These are phyloP conservation scores for Quercus bicolor DNA, from an alignment of 306 rosid genomes.

Conservation along the genomic window DNA sequence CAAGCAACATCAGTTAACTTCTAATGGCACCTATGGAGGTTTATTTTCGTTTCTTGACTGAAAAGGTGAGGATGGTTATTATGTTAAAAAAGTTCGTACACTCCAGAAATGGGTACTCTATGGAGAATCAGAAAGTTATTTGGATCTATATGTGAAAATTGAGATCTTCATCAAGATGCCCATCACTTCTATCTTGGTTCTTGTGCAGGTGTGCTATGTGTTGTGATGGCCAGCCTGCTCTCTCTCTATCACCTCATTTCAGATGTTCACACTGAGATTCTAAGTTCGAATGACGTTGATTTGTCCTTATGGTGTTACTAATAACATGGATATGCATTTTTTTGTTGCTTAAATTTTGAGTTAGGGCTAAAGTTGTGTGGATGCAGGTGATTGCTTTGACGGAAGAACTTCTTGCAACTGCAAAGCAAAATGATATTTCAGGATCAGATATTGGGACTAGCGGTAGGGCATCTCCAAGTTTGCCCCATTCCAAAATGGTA, in stretches of 20 bases:
- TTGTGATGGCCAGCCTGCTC: conserved; percentile 73
- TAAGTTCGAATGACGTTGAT: conserved; percentile 58
- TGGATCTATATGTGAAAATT: conserved; percentile 34
- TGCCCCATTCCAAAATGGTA: conserved; percentile 45
- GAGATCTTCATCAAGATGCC: conserved; percentile 52
- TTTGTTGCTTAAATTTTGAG: conserved; percentile 23
- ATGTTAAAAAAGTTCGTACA: conserved; percentile 27
- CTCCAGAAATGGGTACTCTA: conserved; percentile 32
- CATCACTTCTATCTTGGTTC: conserved; percentile 83
- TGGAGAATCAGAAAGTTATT: conserved; percentile 29
- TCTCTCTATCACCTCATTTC: conserved; percentile 65
- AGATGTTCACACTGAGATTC: conserved; percentile 70
- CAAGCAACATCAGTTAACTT: conserved; percentile 43
- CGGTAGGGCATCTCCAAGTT: conserved; percentile 40
- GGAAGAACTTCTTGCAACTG: conserved; percentile 87
- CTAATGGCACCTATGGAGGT: conserved; percentile 43
- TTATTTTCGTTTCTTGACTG: conserved; percentile 34
- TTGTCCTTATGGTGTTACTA: conserved; percentile 30
- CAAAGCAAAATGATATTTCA: conserved; percentile 65
- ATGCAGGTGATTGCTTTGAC: conserved; percentile 85
- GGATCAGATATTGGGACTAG: conserved; percentile 37
- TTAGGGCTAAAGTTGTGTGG: conserved; percentile 44
- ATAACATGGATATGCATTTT: conserved; percentile 16
- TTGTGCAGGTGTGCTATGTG: conserved; percentile 87
- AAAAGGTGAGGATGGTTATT: conserved; percentile 52